phyloP scores from a whole-genome alignment of 768 basidiomycete genomes.

The Hydnum rufescens region DNA sequence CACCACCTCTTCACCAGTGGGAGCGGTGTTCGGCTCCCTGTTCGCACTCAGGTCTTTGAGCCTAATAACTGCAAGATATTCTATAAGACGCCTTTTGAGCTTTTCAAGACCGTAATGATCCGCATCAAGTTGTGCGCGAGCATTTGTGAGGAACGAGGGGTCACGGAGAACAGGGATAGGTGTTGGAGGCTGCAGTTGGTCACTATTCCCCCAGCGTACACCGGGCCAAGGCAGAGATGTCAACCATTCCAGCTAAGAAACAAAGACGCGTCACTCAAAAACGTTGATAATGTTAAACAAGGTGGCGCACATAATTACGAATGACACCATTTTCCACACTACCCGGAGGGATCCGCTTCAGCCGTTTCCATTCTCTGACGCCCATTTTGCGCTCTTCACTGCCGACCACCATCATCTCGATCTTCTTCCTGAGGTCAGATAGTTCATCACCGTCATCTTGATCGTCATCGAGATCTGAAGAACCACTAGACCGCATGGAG shows the following conservation, averaged over 20 bases:
- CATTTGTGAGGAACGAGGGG: slow-evolving; percentile 41
- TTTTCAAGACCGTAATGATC: slow-evolving; percentile 88
- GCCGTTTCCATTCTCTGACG: slow-evolving; percentile 60
- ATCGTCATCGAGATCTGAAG: slow-evolving; percentile 50
- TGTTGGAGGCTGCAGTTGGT: slow-evolving; percentile 17
- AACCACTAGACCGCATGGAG: slow-evolving; percentile 8
- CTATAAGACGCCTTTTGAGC: slow-evolving; percentile 78
- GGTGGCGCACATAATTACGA: slow-evolving; percentile 45
- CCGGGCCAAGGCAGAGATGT: slow-evolving; percentile 57
- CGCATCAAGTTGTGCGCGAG: slow-evolving; percentile 62
- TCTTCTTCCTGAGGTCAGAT: slow-evolving; percentile 45
- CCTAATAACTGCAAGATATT: slow-evolving; percentile 45
- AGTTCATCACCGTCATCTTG: slow-evolving; percentile 67
- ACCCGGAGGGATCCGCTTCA: slow-evolving; percentile 75
- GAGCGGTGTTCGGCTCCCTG: background rate
- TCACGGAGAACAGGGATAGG: slow-evolving; percentile 26
- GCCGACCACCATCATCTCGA: slow-evolving; percentile 52
- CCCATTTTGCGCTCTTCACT: slow-evolving; percentile 71
- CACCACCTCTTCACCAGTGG: no score
- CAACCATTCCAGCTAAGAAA: slow-evolving; percentile 68
- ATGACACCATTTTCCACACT: slow-evolving; percentile 85
- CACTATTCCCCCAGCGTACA: slow-evolving; percentile 10
- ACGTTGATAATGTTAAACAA: slow-evolving; percentile 3
- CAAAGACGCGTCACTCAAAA: no score
- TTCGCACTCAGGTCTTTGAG: background rate